A percentile compares a stretch with the other conserved stretches of the same genome.
Evolutionary conservation across 2,329 filamentous ascomycete genomes (phyloP).

Genomic region (Exophiala dermatitidis): DNA sequence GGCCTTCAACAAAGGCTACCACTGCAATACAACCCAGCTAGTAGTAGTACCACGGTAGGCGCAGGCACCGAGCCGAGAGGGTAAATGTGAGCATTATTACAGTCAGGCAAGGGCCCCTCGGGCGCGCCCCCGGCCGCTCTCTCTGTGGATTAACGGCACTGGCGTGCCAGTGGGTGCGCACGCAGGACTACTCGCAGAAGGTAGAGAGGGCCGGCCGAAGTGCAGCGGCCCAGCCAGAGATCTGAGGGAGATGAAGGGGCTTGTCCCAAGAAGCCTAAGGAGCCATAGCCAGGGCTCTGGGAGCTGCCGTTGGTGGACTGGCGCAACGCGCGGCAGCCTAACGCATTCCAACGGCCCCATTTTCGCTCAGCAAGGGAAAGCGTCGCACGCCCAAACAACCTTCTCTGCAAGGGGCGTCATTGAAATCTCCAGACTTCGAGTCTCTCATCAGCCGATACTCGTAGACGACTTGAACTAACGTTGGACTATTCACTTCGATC

Average conservation of each 20-base stretch:
- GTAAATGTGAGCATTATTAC: no score
- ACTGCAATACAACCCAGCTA: not conserved
- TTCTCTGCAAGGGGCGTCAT: not conserved
- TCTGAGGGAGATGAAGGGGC: slow-evolving; percentile 19
- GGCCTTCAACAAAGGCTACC: slow-evolving; percentile 1
- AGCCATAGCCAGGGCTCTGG: not conserved
- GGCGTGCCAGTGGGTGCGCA: no score
- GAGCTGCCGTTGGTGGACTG: slow-evolving; percentile 11
- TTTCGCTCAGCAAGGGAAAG: slow-evolving; percentile 3
- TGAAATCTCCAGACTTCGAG: slow-evolving; percentile 2
- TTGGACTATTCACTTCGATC: no score
- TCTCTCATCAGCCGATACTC: not conserved
- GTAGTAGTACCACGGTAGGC: not conserved
- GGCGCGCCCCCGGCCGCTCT: no score
- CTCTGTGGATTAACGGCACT: no score
- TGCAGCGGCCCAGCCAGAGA: not conserved
- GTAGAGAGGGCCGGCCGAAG: no score
- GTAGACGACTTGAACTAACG: no score
- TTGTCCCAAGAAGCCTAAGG: not conserved
- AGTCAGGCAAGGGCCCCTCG: no score
- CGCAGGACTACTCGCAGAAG: no score
- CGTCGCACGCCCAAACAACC: slow-evolving; percentile 5
- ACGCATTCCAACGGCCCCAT: not conserved
- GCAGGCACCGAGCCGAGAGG: not conserved
- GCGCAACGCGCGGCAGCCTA: slow-evolving; percentile 8